Evolutionary conservation across 805 yeast genomes (phyloP).

Genomic region (Candida ortonii): DNA sequence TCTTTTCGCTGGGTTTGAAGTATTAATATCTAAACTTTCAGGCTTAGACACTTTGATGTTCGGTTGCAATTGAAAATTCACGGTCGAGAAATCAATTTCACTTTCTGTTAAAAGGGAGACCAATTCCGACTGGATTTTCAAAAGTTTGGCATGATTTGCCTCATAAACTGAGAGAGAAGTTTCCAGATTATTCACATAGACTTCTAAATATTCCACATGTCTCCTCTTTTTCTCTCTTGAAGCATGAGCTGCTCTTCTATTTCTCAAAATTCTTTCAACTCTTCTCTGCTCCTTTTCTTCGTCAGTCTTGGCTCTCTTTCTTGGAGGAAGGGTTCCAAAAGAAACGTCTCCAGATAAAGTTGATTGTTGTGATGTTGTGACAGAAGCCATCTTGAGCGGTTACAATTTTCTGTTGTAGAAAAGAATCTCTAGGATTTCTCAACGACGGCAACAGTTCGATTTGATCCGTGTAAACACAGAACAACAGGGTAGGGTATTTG

Average conservation of each 20-base stretch:
- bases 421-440: too few relatives aligned
- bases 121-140: slow-evolving; percentile 16
- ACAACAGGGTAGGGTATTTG: slow-evolving; percentile 12
- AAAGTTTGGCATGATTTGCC: slow-evolving; percentile 14
- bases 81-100: slow-evolving; percentile 16
- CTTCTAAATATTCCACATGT: slow-evolving; percentile 83
- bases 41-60: slow-evolving; percentile 24
- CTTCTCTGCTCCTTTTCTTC: slow-evolving; percentile 97
- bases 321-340: slow-evolving; percentile 63
- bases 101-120: slow-evolving; percentile 17
- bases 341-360: slow-evolving; percentile 13
- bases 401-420: too few relatives aligned
- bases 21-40: slow-evolving; percentile 25
- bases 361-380: slow-evolving; percentile 9
- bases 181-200: slow-evolving; percentile 47
- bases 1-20: slow-evolving; percentile 19
- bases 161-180: slow-evolving; percentile 12
- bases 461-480: too few relatives aligned
- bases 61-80: slow-evolving; percentile 15
- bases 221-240: slow-evolving; percentile 94
- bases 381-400: slow-evolving; percentile 12
- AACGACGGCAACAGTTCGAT: too few relatives aligned
- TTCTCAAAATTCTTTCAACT: slow-evolving; percentile 86
- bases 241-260: slow-evolving; percentile 96
- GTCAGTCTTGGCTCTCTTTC: slow-evolving; percentile 93